A percentile compares a stretch with the other conserved stretches of the same genome.
Evolutionary conservation across 345 rosid species (phyloP).

Genomic region (Dipteronia dyeriana): DNA sequence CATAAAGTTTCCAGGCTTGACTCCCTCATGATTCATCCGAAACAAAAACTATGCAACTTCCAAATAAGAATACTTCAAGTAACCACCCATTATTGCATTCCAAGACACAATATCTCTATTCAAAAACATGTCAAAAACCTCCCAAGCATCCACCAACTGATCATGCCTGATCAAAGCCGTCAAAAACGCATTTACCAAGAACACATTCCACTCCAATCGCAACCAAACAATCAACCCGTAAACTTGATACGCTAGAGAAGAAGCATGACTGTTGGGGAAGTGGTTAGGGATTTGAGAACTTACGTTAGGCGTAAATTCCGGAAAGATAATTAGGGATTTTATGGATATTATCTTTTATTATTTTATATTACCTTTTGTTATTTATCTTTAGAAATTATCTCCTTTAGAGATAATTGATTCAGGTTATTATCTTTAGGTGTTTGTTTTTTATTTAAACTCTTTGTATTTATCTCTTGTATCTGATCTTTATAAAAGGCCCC

Average conservation of each 20-base stretch:
- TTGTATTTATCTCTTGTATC: too few relatives aligned
- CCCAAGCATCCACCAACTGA: conserved; percentile 39
- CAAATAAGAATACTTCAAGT: conserved; percentile 32
- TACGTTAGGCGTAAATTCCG: too few relatives aligned
- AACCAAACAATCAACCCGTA: conserved; percentile 34
- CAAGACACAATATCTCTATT: conserved; percentile 54
- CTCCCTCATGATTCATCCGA: conserved; percentile 41
- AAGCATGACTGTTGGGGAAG: too few relatives aligned
- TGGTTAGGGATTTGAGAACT: too few relatives aligned
- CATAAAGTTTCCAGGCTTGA: conserved; percentile 51
- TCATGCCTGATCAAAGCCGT: conserved; percentile 51
- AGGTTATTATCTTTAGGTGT: too few relatives aligned
- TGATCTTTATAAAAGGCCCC: too few relatives aligned
- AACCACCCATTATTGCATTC: conserved; percentile 59
- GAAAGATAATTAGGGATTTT: too few relatives aligned
- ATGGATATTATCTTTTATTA: too few relatives aligned
- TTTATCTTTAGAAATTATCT: too few relatives aligned
- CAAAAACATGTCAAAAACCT: conserved; percentile 34
- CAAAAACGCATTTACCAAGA: conserved; percentile 48
- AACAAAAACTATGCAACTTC: conserved; percentile 42
- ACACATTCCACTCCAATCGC: conserved; percentile 45
- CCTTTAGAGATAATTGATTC: too few relatives aligned
- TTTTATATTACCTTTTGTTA: too few relatives aligned
- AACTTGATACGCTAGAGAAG: conserved; percentile 31
- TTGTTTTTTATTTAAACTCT: too few relatives aligned